These are phyloP conservation scores for Hirsutella minnesotensis DNA, from an alignment of 2,329 filamentous ascomycete genomes.

Conservation along the genomic window DNA sequence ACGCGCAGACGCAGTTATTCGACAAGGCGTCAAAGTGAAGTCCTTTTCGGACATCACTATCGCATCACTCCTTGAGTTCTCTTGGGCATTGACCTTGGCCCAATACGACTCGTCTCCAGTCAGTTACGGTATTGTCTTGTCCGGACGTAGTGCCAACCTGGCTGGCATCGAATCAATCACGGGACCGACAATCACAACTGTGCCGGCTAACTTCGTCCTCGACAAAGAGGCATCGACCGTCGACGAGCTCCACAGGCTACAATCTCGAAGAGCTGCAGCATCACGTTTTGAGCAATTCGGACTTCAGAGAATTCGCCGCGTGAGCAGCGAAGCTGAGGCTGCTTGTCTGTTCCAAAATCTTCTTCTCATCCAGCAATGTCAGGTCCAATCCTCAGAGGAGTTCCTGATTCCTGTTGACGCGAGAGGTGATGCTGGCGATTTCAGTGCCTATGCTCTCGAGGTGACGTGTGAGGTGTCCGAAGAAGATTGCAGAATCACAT, in stretches of 20 bases:
- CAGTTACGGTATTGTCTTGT: conserved; percentile 2
- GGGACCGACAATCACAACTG: conserved; percentile 3
- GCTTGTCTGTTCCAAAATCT: conserved; percentile 36
- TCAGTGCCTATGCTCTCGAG: conserved; percentile 4
- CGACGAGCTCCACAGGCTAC: not conserved
- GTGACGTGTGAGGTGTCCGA: conserved; percentile 1
- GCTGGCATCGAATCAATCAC: conserved; percentile 3
- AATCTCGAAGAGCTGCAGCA: not conserved
- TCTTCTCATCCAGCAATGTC: conserved; percentile 2
- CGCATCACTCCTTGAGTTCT: not conserved
- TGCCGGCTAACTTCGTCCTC: not conserved
- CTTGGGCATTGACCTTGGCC: not conserved
- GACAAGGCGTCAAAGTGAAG: not conserved
- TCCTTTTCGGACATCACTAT: not conserved
- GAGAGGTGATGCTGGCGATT: not conserved
- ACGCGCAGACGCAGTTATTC: not conserved
- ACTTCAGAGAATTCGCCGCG: conserved; percentile 40
- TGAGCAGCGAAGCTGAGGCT: conserved; percentile 37
- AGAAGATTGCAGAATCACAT: not conserved
- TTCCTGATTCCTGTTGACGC: not conserved
- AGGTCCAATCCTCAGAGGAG: not conserved
- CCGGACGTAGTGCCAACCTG: conserved; percentile 1
- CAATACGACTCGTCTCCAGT: conserved; percentile 1
- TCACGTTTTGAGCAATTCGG: conserved; percentile 38
- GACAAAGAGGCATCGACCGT: not conserved